A percentile compares a stretch with the other conserved stretches of the same genome.
Conservation (phyloP, 805 yeast genomes). For the Kregervanrija pseudodelftensis region DNA sequence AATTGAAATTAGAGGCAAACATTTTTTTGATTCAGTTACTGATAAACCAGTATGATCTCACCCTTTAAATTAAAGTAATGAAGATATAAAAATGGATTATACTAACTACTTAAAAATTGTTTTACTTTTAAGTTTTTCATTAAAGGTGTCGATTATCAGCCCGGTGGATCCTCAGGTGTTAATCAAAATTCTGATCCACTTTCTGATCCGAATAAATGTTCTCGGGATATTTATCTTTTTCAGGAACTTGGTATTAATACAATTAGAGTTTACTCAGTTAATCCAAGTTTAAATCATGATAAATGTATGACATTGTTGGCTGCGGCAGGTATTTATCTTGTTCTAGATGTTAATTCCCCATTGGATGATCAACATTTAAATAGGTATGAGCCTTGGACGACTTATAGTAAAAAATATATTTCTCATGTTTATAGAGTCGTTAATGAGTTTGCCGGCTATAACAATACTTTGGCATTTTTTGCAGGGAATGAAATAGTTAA, state of each 20-base stretch:
- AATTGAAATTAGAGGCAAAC: constrained; percentile 58
- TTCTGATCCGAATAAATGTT: constrained; percentile 64
- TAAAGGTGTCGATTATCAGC: constrained; percentile 91
- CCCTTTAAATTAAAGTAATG: not conserved
- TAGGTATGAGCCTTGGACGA: constrained; percentile 89
- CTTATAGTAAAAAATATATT: constrained; percentile 65
- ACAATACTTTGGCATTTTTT: constrained; percentile 84
- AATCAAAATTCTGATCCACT: constrained; percentile 59
- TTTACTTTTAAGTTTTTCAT: constrained; percentile 48
- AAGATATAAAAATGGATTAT: constrained; percentile 9
- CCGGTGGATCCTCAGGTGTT: constrained; percentile 86
- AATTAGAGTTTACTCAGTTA: constrained; percentile 79
- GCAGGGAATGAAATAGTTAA: constrained; percentile 91
- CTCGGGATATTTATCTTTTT: constrained; percentile 73
- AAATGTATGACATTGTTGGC: constrained; percentile 88
- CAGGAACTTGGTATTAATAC: constrained; percentile 85
- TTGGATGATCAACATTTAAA: constrained; percentile 69
- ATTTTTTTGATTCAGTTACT: constrained; percentile 70
- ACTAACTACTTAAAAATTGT: not conserved
- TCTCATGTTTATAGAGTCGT: constrained; percentile 72
- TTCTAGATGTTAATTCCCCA: constrained; percentile 90
- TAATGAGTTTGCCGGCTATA: constrained; percentile 74
- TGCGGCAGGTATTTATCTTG: constrained; percentile 84
- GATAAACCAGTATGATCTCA: constrained; percentile 51
- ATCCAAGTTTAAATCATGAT: constrained; percentile 78